Evolutionary conservation across 768 basidiomycete genomes (phyloP).

Genomic region (Suillus luteus): DNA sequence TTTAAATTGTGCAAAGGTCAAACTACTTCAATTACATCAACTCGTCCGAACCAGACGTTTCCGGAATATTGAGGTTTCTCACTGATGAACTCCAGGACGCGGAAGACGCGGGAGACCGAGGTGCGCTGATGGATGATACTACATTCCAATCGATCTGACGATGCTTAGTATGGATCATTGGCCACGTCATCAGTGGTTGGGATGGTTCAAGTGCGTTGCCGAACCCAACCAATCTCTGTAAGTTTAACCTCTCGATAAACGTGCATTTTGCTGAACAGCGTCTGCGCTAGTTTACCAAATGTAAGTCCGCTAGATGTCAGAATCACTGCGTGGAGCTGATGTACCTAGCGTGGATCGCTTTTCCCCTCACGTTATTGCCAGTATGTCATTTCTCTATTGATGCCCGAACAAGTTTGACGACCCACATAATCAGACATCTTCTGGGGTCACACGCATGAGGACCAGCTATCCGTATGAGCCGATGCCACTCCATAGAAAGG

Average conservation of each 20-base stretch:
- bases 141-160: conserved; percentile 14
- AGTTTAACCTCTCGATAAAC: conserved; percentile 26
- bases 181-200: conserved; percentile 65
- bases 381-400: conserved; percentile 41
- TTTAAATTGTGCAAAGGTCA: conserved; percentile 38
- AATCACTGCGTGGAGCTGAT: conserved; percentile 8
- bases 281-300: conserved; percentile 47
- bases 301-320: conserved; percentile 27
- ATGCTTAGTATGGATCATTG: conserved; percentile 49
- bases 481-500: neutral
- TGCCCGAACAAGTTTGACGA: conserved; percentile 13
- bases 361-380: conserved; percentile 76
- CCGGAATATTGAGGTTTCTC: conserved; percentile 76
- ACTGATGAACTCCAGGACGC: conserved; percentile 79
- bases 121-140: conserved; percentile 34
- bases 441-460: conserved; percentile 78
- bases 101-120: conserved; percentile 74
- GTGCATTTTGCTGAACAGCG: conserved; percentile 10
- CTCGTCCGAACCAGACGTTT: conserved; percentile 64
- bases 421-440: conserved; percentile 54
- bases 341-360: conserved; percentile 66
- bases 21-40: conserved; percentile 83
- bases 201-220: conserved; percentile 66
- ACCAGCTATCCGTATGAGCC: conserved; percentile 59
- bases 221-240: conserved; percentile 72